Evolutionary conservation across 441 rosid species (phyloP).

Genomic region (Hypseocharis bilobata): DNA sequence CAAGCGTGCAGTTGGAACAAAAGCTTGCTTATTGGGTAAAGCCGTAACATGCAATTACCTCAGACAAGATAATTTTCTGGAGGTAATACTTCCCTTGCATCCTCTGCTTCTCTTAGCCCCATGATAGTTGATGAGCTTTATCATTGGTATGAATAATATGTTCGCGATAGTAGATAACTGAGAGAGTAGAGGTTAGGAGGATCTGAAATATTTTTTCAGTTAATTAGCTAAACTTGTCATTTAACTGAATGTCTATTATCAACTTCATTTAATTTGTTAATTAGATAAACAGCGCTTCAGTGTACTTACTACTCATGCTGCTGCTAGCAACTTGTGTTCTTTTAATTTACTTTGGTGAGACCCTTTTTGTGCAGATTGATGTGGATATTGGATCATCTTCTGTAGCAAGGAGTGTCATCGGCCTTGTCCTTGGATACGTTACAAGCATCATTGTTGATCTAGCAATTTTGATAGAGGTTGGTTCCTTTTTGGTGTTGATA

Average conservation of each 20-base stretch:
- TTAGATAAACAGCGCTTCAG: background rate
- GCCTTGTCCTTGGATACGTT: slow-evolving; percentile 88
- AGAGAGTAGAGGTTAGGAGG: background rate
- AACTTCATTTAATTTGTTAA: background rate
- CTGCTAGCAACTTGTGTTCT: slow-evolving; percentile 5
- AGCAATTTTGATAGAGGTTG: slow-evolving; percentile 88
- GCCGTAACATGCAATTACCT: slow-evolving; percentile 91
- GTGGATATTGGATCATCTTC: slow-evolving; percentile 99
- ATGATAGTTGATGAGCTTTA: background rate
- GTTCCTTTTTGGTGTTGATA: slow-evolving; percentile 17
- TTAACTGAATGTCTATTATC: background rate
- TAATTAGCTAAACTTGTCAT: background rate
- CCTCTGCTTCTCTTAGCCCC: background rate
- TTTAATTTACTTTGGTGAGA: slow-evolving; percentile 1
- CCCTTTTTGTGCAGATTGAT: slow-evolving; percentile 56
- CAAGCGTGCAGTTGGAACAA: slow-evolving; percentile 87
- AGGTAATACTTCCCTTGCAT: slow-evolving; percentile 35
- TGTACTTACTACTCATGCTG: background rate
- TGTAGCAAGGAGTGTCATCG: slow-evolving; percentile 82
- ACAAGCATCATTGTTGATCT: slow-evolving; percentile 93
- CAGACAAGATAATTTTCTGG: slow-evolving; percentile 85
- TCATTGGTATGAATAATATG: background rate
- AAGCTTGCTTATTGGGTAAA: slow-evolving; percentile 87
- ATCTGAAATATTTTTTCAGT: background rate
- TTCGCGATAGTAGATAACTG: background rate